Evolutionary conservation across 768 basidiomycete genomes (phyloP), one percentile per base, ranked within the genome.

Genomic region (Rhodocollybia butyracea): DNA sequence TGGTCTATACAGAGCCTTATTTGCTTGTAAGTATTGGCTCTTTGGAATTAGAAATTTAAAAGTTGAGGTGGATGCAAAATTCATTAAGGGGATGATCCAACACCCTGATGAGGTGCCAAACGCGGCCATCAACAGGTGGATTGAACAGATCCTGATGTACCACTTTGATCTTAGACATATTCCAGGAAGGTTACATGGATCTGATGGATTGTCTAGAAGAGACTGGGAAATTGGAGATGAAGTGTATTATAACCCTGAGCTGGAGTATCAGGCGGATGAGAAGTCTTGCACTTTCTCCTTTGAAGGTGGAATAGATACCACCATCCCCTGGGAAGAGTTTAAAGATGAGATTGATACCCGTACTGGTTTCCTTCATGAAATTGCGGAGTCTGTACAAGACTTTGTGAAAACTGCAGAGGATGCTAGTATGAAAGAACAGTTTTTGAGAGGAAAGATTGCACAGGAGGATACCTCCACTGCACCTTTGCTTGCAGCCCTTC

Each of bases 71-170:
- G 72, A 78, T 59, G 74, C 71, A 0, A 61, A 71, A 34, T 71
- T 71, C 55, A 74, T 78, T 8, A 71, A 71, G 51, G 72, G 70
- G 19, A 77, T 76, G 74, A 45, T 78, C 2, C 73, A 75, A 47
- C 55, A 70, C 8, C 74, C 75, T 0, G 72, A 77, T 31, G 24
- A 71, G 0, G 64, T 66, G 17, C 73, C 72, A 0, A 73, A 70
- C 51, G 69, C 73, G 0, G 57, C 73, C 0, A 71, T 77, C 5
- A 78, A 77, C 51, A 55, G 67, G 12, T 78, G 76, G 77, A 74
- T 77, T n/a, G 19, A 59, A 64, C 42, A 68, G 64, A 6, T 75
- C 76, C 8, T 53, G n/a, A 38, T 71, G 21, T 77, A 73, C 39
- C 54, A 70, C 47, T 77, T 79, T 46, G 61, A 57, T 21, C 54